Percentiles rank a stretch among this genome's conserved stretches.
Conservation (phyloP, 768 basidiomycete species). For the Russula brevipes region DNA sequence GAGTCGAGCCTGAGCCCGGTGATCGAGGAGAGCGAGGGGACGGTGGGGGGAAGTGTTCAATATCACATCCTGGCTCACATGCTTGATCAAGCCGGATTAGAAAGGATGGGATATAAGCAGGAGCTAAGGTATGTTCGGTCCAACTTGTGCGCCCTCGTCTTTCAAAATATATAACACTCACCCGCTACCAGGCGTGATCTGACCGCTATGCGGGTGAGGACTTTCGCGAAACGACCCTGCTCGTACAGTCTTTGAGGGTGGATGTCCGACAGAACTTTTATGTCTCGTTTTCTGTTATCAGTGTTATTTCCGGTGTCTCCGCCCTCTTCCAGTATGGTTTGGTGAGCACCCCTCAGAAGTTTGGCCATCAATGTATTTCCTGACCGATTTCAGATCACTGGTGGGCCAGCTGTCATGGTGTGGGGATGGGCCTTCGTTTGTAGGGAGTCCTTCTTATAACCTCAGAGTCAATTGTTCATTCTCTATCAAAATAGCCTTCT, state of each 20-base stretch:
- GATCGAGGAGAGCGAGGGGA: background rate
- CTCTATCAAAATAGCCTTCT: slow-evolving; percentile 40
- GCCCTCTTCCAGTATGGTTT: slow-evolving; percentile 68
- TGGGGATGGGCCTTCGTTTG: slow-evolving; percentile 68
- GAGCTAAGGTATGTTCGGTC: slow-evolving; percentile 48
- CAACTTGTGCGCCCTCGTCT: background rate
- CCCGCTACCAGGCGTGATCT: slow-evolving; percentile 48
- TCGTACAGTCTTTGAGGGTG: background rate
- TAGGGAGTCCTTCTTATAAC: slow-evolving; percentile 32
- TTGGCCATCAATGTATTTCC: background rate
- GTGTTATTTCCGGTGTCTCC: slow-evolving; percentile 65
- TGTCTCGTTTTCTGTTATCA: slow-evolving; percentile 72
- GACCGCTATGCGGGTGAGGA: slow-evolving; percentile 52
- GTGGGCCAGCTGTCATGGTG: slow-evolving; percentile 73
- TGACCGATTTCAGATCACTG: slow-evolving; percentile 48
- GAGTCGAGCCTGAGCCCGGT: background rate
- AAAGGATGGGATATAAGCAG: slow-evolving; percentile 69
- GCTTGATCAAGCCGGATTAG: slow-evolving; percentile 56
- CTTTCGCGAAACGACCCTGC: background rate
- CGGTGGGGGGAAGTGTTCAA: background rate
- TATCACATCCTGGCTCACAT: background rate
- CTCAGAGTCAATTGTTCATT: background rate
- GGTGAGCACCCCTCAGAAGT: slow-evolving; percentile 36
- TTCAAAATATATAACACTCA: background rate
- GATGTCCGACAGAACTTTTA: slow-evolving; percentile 52